phyloP scores from a whole-genome alignment of 2,329 filamentous ascomycete genomes.

The Xylariomycetidae sp. region DNA sequence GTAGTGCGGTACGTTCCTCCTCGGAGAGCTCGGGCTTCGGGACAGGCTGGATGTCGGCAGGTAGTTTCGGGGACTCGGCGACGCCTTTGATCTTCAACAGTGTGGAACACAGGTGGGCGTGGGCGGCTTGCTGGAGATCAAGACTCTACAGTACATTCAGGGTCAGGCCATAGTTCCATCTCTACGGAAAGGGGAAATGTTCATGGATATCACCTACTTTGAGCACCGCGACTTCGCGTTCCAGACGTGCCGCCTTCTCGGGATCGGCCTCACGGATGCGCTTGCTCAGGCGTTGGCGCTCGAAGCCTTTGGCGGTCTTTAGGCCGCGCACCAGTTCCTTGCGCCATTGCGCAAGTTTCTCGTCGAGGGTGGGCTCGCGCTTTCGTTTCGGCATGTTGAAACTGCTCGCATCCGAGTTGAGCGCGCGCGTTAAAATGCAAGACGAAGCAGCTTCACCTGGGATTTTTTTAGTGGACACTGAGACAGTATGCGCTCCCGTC shows the following conservation, averaged over 20 bases:
- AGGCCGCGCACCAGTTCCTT: constrained; percentile 61
- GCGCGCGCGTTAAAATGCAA: neutral
- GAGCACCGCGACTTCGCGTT: constrained; percentile 52
- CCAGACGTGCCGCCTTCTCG: constrained; percentile 53
- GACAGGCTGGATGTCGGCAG: constrained; percentile 40
- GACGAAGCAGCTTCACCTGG: too few species aligned
- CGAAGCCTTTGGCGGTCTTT: constrained; percentile 68
- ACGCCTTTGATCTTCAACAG: constrained; percentile 49
- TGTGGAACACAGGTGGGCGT: constrained; percentile 48
- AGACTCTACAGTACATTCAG: constrained; percentile 37
- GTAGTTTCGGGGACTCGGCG: constrained; percentile 44
- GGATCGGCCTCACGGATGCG: constrained; percentile 41
- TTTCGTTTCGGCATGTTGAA: constrained; percentile 36
- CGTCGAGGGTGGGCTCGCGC: constrained; percentile 42
- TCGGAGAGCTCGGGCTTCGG: constrained; percentile 46
- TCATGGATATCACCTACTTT: constrained; percentile 39
- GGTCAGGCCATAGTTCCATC: neutral
- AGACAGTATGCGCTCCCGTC: too few species aligned
- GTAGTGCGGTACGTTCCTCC: constrained; percentile 44
- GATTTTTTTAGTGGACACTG: too few species aligned
- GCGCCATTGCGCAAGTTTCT: constrained; percentile 47
- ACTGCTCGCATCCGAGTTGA: too few species aligned
- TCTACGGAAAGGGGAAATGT: neutral
- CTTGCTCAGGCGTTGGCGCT: constrained; percentile 69
- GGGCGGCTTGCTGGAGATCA: constrained; percentile 51